Evolutionary conservation across 225 moss, liverwort and hornwort genomes (phyloP).

Genomic region (Polytrichum formosum): DNA sequence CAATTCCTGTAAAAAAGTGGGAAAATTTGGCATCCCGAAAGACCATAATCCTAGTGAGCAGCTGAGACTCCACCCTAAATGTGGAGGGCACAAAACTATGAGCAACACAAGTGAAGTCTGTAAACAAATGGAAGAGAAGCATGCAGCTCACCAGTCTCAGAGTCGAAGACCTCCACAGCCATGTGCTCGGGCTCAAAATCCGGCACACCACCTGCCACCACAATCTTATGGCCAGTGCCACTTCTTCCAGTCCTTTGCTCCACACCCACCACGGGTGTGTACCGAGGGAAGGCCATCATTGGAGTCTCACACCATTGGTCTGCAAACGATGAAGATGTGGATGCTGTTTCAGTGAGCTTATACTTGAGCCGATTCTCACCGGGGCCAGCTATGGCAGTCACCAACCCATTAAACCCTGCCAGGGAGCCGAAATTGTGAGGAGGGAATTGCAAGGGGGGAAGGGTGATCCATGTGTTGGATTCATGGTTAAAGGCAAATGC

Average conservation of each 20-base stretch:
- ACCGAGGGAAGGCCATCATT: conserved; percentile 34
- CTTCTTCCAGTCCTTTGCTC: conserved; percentile 16
- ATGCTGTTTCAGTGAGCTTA: conserved; percentile 29
- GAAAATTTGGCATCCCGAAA: too few species aligned
- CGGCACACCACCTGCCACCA: conserved; percentile 55
- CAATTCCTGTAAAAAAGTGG: too few species aligned
- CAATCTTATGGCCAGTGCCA: conserved; percentile 30
- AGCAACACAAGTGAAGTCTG: too few species aligned
- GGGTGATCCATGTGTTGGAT: conserved; percentile 24
- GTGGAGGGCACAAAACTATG: too few species aligned
- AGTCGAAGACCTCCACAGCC: conserved; percentile 57
- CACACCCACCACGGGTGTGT: conserved; percentile 37
- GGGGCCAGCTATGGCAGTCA: conserved; percentile 37
- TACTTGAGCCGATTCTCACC: conserved; percentile 41
- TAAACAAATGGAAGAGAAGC: neutral
- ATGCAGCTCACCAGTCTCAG: conserved; percentile 28
- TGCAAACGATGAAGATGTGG: conserved; percentile 20
- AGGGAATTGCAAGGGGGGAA: conserved; percentile 34
- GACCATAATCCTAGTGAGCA: too few species aligned
- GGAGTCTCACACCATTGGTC: conserved; percentile 43
- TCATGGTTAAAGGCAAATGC: conserved; percentile 35
- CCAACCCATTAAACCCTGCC: conserved; percentile 28
- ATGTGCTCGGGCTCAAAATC: conserved; percentile 43
- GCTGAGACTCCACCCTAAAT: too few species aligned
- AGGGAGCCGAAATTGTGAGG: conserved; percentile 38